Evolutionary conservation across 495 filamentous ascomycete genomes (phyloP).

Genomic region (Copromyces sp.): DNA sequence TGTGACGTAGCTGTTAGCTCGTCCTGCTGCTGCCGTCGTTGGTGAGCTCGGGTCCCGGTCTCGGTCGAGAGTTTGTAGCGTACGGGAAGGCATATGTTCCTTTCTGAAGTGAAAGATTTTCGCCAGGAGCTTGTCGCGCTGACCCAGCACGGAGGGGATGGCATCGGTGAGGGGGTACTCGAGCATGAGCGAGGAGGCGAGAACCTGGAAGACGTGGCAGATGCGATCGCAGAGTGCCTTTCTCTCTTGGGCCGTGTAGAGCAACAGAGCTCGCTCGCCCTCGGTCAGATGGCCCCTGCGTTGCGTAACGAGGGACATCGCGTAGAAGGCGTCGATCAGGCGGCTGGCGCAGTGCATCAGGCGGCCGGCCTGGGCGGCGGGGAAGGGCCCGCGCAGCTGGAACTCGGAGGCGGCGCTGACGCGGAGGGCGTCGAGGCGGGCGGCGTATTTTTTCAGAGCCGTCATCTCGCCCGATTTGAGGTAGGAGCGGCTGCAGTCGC

Average conservation of each 20-base stretch:
- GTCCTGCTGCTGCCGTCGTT: conserved; percentile 13
- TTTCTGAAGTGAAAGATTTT: conserved; percentile 80
- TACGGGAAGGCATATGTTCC: conserved; percentile 38
- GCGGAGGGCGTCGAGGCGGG: conserved; percentile 62
- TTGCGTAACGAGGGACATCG: conserved; percentile 86
- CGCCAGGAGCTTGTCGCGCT: conserved; percentile 74
- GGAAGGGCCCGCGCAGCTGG: conserved; percentile 76
- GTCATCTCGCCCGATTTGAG: conserved; percentile 77
- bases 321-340: conserved; percentile 86
- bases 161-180: conserved; percentile 87
- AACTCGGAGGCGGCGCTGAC: conserved; percentile 70
- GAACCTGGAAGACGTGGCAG: conserved; percentile 85
- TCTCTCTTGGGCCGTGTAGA: conserved; percentile 71
- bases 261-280: conserved; percentile 68
- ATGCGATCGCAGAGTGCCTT: conserved; percentile 72
- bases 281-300: conserved; percentile 67
- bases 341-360: conserved; percentile 69
- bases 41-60: conserved; percentile 5
- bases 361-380: conserved; percentile 52
- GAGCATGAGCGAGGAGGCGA: conserved; percentile 85
- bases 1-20: conserved; percentile 2
- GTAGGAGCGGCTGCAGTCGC: conserved; percentile 49
- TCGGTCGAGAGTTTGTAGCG: background rate
- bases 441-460: conserved; percentile 46
- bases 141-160: conserved; percentile 69